Evolutionary conservation across 2,329 filamentous ascomycete genomes (phyloP), one percentile per base, ranked within the genome.

Genomic region (Fonsecaea erecta): DNA sequence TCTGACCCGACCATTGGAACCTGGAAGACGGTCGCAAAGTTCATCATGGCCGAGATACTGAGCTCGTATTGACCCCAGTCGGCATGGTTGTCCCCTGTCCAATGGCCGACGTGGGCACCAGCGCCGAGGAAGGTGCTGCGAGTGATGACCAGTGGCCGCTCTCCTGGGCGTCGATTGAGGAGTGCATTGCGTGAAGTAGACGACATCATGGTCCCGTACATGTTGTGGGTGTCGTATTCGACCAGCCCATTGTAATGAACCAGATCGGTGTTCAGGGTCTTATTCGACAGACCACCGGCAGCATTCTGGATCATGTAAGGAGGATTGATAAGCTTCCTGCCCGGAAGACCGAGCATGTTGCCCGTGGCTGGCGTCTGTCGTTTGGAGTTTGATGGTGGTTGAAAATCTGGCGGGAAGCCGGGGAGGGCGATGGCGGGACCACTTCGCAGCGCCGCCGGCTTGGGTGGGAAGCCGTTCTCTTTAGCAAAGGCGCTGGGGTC

Each of bases 151-250:
- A 93, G 75, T 1, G 91, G 90, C 0, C 90, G 85, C 4, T 86
- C 77, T 0, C 76, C 75, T 0, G 90, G 89, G 0, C 89, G 85
- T 8, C 90, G 85, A 12, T 80, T 76, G 6, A 86, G 75, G 89
- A 93, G 90, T 1, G 90, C 87, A 12, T 83, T 76, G 59, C 86
- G 84, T 0, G 88, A 90, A 3, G 85, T 79, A 18, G 81, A 77
- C 1, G 88, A 89, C 90, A 93, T 93, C 87, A 91, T 88, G 7
- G 85, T 85, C 0, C 91, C 91, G 74, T 91, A 92, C 1, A 93
- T 76, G 71, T 93, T 93, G 75, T 93, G 91, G 0, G 87, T 90
- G 70, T 93, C 91, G 73, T 91, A 92, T 75, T 90, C 86, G 21
- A 82, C 80, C 40, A 88, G 77, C 12, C 89, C 89, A 64, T 90